Base-by-base conservation (phyloP, 768 basidiomycete species). In the Tephrocybe sp. region DNA sequence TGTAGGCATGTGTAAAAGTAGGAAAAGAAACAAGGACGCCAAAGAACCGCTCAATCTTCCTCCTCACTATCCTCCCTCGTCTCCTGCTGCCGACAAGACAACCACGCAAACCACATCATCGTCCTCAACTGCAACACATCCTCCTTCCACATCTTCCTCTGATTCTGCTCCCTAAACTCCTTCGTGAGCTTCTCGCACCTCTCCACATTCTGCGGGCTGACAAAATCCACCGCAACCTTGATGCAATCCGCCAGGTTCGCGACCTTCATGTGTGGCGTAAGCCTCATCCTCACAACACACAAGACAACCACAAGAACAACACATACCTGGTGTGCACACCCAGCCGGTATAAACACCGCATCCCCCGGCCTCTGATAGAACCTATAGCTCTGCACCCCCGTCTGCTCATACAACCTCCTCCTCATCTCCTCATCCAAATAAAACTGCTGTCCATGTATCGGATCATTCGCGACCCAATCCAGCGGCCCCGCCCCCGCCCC, bases 61-160 rank as follows among this genome's bases (percentile, higher is more conserved):
- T 25, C 47, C 4, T 41, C 48, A 24, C 48, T 30, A 13, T 42
- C 35, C 31, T 49, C 41, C 13, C 19, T 24, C 30, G 18, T 18
- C 22, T 49, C 27, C 44, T 76, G 70, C 27, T 60, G 67, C 41
- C 66, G 65, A 49, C 87, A 87, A 40, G 86, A 86, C 58, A 89
- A 69, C 92, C 92, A 94, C 27, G 89, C 87, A 60, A 89, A 95
- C 88, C 92, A 93, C 82, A 97, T 87, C 84, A 93, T 93, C 49
- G 86, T 89, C 50, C 87, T 78, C 53, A 97, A 75, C 70, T 95
- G 92, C 59, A 98, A 73, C 4, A 96, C 89, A 62, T 98, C 95
- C 64, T 92, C 88, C 67, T 95, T 94, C 95, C 95, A 98, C 35
- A 79, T 86, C 75, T 84, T 84, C 43, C 80, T 80, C 64, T 87